phyloP scores from a whole-genome alignment of 305 asterid genomes.

The Plantago coronopus region DNA sequence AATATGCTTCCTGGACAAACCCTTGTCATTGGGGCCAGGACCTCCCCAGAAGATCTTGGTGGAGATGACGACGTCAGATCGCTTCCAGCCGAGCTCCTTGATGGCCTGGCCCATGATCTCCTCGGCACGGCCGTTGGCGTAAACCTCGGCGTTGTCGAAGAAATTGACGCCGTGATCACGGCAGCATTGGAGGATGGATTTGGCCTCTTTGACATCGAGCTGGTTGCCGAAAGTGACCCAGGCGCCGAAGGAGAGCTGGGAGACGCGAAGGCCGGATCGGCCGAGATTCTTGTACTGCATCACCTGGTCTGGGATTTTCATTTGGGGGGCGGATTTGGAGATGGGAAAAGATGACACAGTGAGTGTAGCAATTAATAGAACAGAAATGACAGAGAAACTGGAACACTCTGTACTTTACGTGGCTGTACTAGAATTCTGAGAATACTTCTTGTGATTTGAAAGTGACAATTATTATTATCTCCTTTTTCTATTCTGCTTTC shows the following conservation, averaged over 20 bases:
- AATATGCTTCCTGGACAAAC: conserved; percentile 83
- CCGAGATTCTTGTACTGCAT: conserved; percentile 96
- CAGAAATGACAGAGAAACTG: fast-evolving
- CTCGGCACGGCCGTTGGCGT: conserved; percentile 95
- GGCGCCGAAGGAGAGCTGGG: conserved; percentile 89
- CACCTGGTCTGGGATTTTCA: conserved; percentile 48
- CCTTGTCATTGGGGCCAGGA: conserved; percentile 89
- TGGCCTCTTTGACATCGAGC: conserved; percentile 91
- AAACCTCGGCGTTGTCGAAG: conserved; percentile 96
- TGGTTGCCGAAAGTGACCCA: conserved; percentile 99
- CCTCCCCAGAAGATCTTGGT: conserved; percentile 99
- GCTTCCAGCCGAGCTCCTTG: conserved; percentile 88
- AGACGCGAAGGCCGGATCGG: conserved; percentile 81
- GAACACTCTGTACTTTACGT: no score
- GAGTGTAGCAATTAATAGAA: no score
- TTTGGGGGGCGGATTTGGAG: conserved; percentile 18
- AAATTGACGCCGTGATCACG: conserved; percentile 90
- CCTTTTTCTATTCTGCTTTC: no score
- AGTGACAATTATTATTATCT: no score
- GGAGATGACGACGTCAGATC: conserved; percentile 79
- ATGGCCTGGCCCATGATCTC: conserved; percentile 99
- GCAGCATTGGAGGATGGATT: conserved; percentile 84
- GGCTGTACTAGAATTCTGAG: no score
- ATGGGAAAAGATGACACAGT: background rate
- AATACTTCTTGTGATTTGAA: no score